Conservation (phyloP, 1,139 yeast genomes). For the Zhuliangozyma parablackwelliae region DNA sequence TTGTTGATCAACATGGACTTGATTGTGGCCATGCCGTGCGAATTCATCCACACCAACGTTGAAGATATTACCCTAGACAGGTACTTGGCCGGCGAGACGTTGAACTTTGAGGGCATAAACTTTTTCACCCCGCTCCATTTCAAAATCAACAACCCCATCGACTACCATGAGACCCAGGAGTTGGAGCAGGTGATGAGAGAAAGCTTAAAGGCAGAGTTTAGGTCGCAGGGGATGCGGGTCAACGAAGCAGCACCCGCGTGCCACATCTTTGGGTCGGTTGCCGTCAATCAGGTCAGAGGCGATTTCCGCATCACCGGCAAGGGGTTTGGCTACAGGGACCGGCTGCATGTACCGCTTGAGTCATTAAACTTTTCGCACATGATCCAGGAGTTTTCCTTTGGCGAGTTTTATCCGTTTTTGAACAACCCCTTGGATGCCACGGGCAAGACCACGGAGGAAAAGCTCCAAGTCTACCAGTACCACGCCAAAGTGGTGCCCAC, state of each 20-base stretch:
- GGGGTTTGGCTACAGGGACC: constrained; percentile 56
- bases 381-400: constrained; percentile 84
- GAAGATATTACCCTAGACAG: constrained; percentile 75
- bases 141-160: constrained; percentile 39
- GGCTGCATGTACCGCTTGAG: constrained; percentile 42
- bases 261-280: constrained; percentile 80
- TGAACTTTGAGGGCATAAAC: constrained; percentile 60
- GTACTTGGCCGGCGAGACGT: constrained; percentile 68
- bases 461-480: constrained; percentile 53
- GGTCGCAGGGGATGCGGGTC: constrained; percentile 32
- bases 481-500: constrained; percentile 84
- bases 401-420: constrained; percentile 81
- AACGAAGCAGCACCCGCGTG: constrained; percentile 72
- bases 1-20: constrained; percentile 75
- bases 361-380: constrained; percentile 76
- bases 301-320: constrained; percentile 79
- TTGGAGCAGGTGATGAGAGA: constrained; percentile 63
- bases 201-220: constrained; percentile 61
- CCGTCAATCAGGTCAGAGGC: constrained; percentile 83
- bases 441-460: constrained; percentile 48
- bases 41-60: constrained; percentile 67
- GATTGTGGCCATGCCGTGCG: constrained; percentile 82
- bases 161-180: constrained; percentile 56
- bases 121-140: constrained; percentile 52
- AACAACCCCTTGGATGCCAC: constrained; percentile 83